phyloP scores from a whole-genome alignment of 495 filamentous ascomycete species.

The Daldinia childiae region DNA sequence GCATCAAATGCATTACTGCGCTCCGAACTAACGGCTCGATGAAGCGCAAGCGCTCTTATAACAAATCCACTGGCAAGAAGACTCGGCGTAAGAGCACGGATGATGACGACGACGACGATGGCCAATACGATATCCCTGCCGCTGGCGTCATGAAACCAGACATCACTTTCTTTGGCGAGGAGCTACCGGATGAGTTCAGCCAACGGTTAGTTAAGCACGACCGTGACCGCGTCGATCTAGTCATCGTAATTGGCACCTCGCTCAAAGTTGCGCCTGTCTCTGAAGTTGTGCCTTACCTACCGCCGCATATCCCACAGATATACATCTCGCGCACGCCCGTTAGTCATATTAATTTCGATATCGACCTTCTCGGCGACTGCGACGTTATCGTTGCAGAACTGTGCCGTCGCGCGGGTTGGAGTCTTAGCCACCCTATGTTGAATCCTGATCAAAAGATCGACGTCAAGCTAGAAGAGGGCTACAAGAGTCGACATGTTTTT shows the following conservation, averaged over 20 bases:
- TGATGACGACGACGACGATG: conserved; percentile 65
- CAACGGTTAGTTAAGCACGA: conserved; percentile 81
- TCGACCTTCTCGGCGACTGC: conserved; percentile 93
- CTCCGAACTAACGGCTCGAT: conserved; percentile 34
- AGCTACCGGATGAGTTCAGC: conserved; percentile 85
- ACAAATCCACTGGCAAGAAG: conserved; percentile 65
- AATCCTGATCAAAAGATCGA: conserved; percentile 70
- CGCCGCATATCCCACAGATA: conserved; percentile 84
- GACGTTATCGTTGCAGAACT: conserved; percentile 92
- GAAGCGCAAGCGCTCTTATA: conserved; percentile 81
- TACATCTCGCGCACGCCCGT: conserved; percentile 92
- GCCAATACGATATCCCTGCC: conserved; percentile 73
- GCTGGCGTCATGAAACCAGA: conserved; percentile 98
- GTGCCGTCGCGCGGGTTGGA: conserved; percentile 85
- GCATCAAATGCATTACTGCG: conserved; percentile 64
- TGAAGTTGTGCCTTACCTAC: conserved; percentile 85
- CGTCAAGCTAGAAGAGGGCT: conserved; percentile 67
- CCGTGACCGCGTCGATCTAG: conserved; percentile 81
- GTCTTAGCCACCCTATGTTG: conserved; percentile 89
- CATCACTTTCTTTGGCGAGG: conserved; percentile 97
- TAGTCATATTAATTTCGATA: conserved; percentile 90
- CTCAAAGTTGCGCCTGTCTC: conserved; percentile 95
- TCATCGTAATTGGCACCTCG: conserved; percentile 96
- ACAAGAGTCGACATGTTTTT: conserved; percentile 72
- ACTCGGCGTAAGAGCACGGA: conserved; percentile 71